Evolutionary conservation across 768 basidiomycete genomes (phyloP), one percentile per base, ranked within the genome.

Genomic region (Suillus weaverae): DNA sequence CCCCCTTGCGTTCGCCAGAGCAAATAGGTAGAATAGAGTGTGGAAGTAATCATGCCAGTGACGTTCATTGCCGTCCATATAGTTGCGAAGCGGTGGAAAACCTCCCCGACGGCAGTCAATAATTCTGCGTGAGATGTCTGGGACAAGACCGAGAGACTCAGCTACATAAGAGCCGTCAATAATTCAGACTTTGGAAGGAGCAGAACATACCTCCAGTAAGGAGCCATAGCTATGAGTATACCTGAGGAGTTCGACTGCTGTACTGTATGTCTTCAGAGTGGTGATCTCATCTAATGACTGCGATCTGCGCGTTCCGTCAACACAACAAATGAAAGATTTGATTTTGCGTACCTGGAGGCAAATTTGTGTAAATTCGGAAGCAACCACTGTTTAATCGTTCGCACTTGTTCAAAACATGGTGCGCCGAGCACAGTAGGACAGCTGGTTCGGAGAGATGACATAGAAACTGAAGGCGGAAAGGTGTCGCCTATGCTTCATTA

Each of bases 41-140:
- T 83, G 8, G 78, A 75, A 3, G 87, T 81, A 61, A 94, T 87
- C 0, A 70, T 76, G 22, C 79, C 77, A 66, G 84, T 83, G 13
- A 77, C 83, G 69, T 90, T 83, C 88, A 94, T 91, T 65, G 89
- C 91, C 14, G 85, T 84, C 92, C 91, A 94, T 56, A 93, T 87
- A 26, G 85, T 83, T 13, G 85, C 82, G 69, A 89, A 89, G 8
- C 89, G 86, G 65, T 86, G 84, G n/a, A 94, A 80, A 5, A 86
- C 87, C 67, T 90, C 87, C n/a, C 92, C 82, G 1, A 91, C 83
- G 0, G 85, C 84, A 4, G 81, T 80, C 33, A 92, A 79, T 8
- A 87, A 76, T 26, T 89, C 85, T 0, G 78, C 74, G 39, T 84
- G 81, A 5, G 78, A 78, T 3, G 85, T 81, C 67, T 85, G 81